These are phyloP conservation scores for Mariannaea elegans DNA, from an alignment of 2,329 filamentous ascomycete species.

Conservation along the genomic window DNA sequence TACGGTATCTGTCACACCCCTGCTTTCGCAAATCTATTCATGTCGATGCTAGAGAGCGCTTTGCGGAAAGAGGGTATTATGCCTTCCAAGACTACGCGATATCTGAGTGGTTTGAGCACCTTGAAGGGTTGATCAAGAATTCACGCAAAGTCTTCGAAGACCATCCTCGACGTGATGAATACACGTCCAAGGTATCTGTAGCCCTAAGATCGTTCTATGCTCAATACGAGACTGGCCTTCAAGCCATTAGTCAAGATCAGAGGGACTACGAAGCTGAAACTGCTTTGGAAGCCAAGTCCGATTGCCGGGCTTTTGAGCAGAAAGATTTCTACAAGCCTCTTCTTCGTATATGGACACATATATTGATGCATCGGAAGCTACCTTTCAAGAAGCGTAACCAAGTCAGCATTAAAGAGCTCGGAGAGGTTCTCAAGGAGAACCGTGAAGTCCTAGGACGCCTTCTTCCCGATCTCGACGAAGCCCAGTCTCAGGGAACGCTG, in stretches of 20 bases:
- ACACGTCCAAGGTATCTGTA: background rate
- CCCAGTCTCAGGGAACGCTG: conserved; percentile 31
- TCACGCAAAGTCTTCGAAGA: background rate
- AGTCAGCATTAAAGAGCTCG: conserved; percentile 15
- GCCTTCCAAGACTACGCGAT: conserved; percentile 51
- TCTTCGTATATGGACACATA: background rate
- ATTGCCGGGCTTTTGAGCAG: background rate
- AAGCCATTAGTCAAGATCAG: background rate
- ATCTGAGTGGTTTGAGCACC: conserved; percentile 46
- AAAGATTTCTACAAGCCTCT: background rate
- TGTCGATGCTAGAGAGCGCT: conserved; percentile 16
- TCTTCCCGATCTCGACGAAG: background rate
- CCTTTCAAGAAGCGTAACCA: conserved; percentile 10
- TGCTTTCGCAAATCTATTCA: conserved; percentile 41
- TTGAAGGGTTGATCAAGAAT: conserved; percentile 34
- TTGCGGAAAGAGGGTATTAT: conserved; percentile 41
- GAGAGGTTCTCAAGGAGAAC: conserved; percentile 34
- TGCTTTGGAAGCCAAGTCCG: background rate
- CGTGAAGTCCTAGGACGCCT: conserved; percentile 39
- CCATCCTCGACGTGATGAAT: background rate
- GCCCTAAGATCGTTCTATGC: background rate
- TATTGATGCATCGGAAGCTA: background rate
- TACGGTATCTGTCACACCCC: conserved; percentile 45
- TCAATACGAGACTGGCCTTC: background rate
- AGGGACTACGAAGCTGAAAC: background rate